Base-by-base conservation (phyloP, 2,329 filamentous ascomycete species). In the Beauveria sp. region DNA sequence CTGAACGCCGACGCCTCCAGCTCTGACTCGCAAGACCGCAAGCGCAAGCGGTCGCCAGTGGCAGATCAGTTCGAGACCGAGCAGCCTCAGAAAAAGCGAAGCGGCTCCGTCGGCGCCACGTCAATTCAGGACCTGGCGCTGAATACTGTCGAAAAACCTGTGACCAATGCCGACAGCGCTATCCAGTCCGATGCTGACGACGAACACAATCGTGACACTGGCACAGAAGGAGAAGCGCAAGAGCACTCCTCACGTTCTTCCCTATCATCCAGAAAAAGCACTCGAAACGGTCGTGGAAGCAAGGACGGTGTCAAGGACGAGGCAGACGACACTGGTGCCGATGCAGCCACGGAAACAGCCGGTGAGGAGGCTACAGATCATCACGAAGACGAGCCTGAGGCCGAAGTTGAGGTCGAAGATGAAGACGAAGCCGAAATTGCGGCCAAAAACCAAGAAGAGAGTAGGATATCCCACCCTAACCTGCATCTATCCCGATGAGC, bases 381-480 rank as follows among this genome's bases (percentile, higher is more conserved):
- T n/a, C 73, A 72, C 28, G 65, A 67, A n/a, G 66, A 67, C 26
- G 73, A 75, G 3, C 67, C 64, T 40, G 74, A 76, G n/a, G 65
- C 67, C 7, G 73, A 72, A 24, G 78, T 77, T 50, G 78, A 81
- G 59, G 74, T 80, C 22, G 84, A 86, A 49, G 78, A 81, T 55
- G 74, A 80, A 31, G 84, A 86, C 67, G 76, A 79, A 61, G 77
- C 79, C 3, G 85, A 88, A 65, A 80, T 77, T 53, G 80, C 78
- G 22, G 79, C 82, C 56, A 85, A 75, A 60, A 86, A 87, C 64
- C 83, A 86, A 63, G 87, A 90, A 83, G 85, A 88, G 69, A 71
- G 86, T 84, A 82, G 73, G 82, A 12, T 40, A 20, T 10, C 9
- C 20, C 5, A 7, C 31, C 16, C 22, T 2, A 49, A 7, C 14